Percentiles rank a stretch among this genome's conserved stretches.
Evolutionary conservation across 176 grass and related monocot species (phyloP).

Genomic region (Otatea glauca): DNA sequence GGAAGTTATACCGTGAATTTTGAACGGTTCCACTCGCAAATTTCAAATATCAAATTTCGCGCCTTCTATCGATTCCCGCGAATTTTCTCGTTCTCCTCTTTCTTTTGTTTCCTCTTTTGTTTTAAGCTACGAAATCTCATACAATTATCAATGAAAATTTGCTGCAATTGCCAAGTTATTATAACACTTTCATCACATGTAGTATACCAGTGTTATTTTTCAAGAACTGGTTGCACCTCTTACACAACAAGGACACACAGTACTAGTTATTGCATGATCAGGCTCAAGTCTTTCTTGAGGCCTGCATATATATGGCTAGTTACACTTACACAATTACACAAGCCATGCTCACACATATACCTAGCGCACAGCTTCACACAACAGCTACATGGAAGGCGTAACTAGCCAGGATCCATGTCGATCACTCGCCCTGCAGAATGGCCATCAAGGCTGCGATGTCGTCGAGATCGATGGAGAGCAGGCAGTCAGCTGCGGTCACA

Average conservation of each 20-base stretch:
- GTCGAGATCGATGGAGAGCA: constrained; percentile 8
- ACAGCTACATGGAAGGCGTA: not conserved
- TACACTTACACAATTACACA: not conserved
- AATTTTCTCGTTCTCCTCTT: not conserved
- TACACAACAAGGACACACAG: constrained; percentile 5
- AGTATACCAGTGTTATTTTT: not conserved
- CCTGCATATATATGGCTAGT: not conserved
- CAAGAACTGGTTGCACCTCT: constrained; percentile 20
- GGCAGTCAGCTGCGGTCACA: not conserved
- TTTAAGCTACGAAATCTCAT: not conserved
- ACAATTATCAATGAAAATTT: no score
- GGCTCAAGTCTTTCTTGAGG: constrained; percentile 6
- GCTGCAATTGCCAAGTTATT: not conserved
- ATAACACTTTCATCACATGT: not conserved
- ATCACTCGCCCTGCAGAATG: not conserved
- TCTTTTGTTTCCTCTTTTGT: not conserved
- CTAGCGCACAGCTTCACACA: not conserved
- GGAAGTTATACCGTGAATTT: not conserved
- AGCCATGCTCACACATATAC: constrained; percentile 8
- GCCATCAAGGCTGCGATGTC: not conserved
- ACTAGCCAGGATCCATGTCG: not conserved
- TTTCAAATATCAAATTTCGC: constrained; percentile 24
- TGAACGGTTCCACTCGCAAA: not conserved
- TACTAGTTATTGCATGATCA: not conserved
- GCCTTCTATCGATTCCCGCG: not conserved